These are phyloP conservation scores for Spathaspora gorwiae DNA, from an alignment of 805 yeast species.

Conservation along the genomic window DNA sequence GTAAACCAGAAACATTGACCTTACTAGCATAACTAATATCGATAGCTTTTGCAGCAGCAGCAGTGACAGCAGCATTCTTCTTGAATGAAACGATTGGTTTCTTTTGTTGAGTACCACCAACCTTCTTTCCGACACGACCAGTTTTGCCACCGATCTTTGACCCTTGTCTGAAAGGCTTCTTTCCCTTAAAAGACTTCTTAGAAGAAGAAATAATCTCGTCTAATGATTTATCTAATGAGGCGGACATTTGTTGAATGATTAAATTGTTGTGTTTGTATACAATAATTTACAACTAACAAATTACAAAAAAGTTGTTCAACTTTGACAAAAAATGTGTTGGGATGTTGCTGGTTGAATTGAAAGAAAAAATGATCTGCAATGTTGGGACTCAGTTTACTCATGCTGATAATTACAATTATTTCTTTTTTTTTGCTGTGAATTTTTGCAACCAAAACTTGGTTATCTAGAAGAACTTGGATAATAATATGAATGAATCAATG, in stretches of 20 bases:
- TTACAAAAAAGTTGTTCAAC: not conserved
- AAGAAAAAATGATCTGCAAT: too few relatives aligned
- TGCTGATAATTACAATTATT: too few relatives aligned
- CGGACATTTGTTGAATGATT: conserved; percentile 48
- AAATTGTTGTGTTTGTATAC: not conserved
- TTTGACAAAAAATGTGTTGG: not conserved
- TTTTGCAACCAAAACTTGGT: too few relatives aligned
- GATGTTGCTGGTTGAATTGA: not conserved
- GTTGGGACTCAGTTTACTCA: too few relatives aligned
- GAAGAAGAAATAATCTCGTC: conserved; percentile 85
- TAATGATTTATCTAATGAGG: conserved; percentile 78
- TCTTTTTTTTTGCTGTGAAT: too few relatives aligned
- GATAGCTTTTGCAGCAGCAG: conserved; percentile 18
- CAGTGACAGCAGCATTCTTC: conserved; percentile 17
- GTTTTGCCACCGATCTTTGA: conserved; percentile 7
- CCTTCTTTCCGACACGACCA: conserved; percentile 34
- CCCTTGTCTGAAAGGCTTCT: conserved; percentile 13
- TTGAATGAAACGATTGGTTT: conserved; percentile 27
- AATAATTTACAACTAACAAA: not conserved
- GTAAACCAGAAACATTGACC: conserved; percentile 80
- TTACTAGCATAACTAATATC: conserved; percentile 64
- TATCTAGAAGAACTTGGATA: too few relatives aligned
- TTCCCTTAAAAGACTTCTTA: conserved; percentile 26
- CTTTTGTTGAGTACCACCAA: conserved; percentile 19
- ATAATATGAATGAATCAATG: too few relatives aligned